Base-by-base conservation (phyloP, 176 grass and related monocot species). In the Cenchrus fungigraminus region DNA sequence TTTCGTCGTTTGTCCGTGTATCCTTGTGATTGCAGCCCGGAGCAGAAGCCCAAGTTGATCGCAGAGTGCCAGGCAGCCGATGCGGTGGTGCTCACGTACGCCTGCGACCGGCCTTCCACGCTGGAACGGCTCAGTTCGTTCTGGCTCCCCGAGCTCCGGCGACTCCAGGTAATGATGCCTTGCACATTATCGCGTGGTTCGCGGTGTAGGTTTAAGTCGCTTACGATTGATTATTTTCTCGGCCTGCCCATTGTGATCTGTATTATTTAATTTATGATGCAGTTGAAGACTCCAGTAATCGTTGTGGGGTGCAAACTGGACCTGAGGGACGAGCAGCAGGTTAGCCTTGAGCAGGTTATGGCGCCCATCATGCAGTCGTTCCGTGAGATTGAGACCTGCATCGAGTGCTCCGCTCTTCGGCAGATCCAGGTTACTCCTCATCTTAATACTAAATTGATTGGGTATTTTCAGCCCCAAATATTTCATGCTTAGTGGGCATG, bases 301-400 rank as follows among this genome's bases (percentile, higher is more conserved):
- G 88, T 99, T 14, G 97, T 97, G 17, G 97, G 97, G 1, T 99
- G 97, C 79, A 99, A 97, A 84, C 73, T 99, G 55, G 94, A 99
- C 88, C 83, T 95, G 29, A 85, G 94, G 84, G 94, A 99, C 32
- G 97, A 99, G 46, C 93, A 96, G 54, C 94, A 99, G 74, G 86
- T 92, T 49, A 87, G 88, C 58, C 86, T 99, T 65, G 94, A 99
- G 78, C 97, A 99, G 90, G 90, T 95, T 25, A 99, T 99, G 97
- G 89, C 88, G 59, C 94, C 94, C 54, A 99, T 99, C 82, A 99
- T 96, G 94, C 97, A 97, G 83, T 86, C 82, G 19, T 99, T 94
- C 77, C 84, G 94, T 3, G 94, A 99, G 84, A 99, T 99, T 15
- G 94, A 99, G 84, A 94, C 97, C 46, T 99, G 97, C 91, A 99